These are phyloP conservation scores for Tylopilus felleus DNA, from an alignment of 768 basidiomycete species.

Conservation along the genomic window DNA sequence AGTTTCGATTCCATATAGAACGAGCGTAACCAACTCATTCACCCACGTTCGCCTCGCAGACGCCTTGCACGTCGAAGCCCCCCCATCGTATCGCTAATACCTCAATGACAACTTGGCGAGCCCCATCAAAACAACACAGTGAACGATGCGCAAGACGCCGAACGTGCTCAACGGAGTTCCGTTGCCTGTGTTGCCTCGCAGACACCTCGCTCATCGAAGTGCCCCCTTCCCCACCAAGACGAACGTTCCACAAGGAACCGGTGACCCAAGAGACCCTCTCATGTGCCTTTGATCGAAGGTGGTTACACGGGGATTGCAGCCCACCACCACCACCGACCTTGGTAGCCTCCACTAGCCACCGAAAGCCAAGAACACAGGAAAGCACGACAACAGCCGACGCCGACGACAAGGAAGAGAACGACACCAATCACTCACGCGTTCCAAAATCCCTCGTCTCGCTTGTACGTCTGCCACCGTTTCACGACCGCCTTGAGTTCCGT, in stretches of 20 bases:
- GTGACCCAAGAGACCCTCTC: constrained; percentile 10
- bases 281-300: constrained; percentile 14
- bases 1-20: not conserved
- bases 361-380: not conserved
- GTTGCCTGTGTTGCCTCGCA: constrained; percentile 20
- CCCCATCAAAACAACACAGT: not conserved
- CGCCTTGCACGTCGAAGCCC: not conserved
- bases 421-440: constrained; percentile 46
- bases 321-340: not conserved
- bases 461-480: constrained; percentile 53
- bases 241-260: constrained; percentile 7
- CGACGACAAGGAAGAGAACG: not conserved
- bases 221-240: not conserved
- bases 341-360: not conserved
- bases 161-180: not conserved
- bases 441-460: constrained; percentile 62
- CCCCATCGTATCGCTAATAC: not conserved
- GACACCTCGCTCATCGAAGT: constrained; percentile 14
- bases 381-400: not conserved
- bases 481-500: constrained; percentile 48
- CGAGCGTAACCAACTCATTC: constrained; percentile 10
- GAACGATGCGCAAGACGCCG: constrained; percentile 14
- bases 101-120: not conserved
- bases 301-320: constrained; percentile 1
- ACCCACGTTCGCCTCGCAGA: constrained; percentile 16